Base-by-base conservation (phyloP, 2,329 filamentous ascomycete genomes). In the Neonectria ditissima region DNA sequence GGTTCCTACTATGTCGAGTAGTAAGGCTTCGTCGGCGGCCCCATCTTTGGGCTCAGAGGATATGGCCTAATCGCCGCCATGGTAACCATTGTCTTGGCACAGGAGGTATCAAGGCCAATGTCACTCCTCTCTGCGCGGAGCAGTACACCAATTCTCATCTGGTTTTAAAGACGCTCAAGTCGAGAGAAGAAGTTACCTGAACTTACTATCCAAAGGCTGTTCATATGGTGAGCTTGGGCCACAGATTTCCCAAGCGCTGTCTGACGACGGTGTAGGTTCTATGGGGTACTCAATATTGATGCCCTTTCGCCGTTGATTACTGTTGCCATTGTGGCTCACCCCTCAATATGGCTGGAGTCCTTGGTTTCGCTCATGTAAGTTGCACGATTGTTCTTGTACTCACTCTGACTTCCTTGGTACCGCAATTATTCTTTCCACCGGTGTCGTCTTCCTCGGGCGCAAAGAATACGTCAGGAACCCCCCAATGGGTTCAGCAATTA, bases 311-410 rank as follows among this genome's bases (percentile, higher is more conserved):
- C 63, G 3, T 30, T 65, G 2, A 65, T 65, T 13, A 65, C 63
- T 10, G 59, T 62, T 54, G 62, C 54, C 10, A n/a, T 65, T 3
- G 63, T 62, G 54, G 59, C 58, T 0, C 63, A 62, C 41, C 63
- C 62, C 20, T 65, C 63, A 10, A 62, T 65, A 26, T 65, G 63
- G 63, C 50, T 65, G 1, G 63, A 59, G 4, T 65, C 62, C 37
- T 41, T 65, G 8, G 65, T 73, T 6, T 66, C 69, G 1, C 61
- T 71, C 20, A 71, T 71, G 69, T 71, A 55, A 61, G 63, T 63
- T 26, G 9, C 10, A 26, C 2, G 1, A 3, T 28, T 10, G 4
- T 2, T 1, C 20, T 28, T 71, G 26, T 13, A 4, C 20, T 22
- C n/a, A 4, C 0, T 2, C 44, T 47, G 3, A 47, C 16, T 4